These are phyloP conservation scores for Filosporella fistucella DNA, from an alignment of 495 filamentous ascomycete species.

Conservation along the genomic window DNA sequence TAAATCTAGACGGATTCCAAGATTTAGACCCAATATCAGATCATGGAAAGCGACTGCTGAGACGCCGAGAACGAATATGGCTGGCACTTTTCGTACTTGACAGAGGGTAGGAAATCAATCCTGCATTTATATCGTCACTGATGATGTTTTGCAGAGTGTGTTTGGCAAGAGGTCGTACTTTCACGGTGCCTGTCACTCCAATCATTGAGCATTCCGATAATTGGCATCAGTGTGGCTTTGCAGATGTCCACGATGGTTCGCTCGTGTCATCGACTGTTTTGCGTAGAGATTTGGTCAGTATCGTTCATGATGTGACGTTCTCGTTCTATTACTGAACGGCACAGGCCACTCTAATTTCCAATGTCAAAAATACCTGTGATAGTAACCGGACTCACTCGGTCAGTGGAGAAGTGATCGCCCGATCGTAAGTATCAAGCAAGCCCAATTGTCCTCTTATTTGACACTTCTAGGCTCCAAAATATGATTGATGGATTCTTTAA, in stretches of 20 bases:
- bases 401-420: constrained; percentile 48
- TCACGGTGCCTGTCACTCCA: constrained; percentile 59
- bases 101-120: constrained; percentile 46
- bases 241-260: constrained; percentile 63
- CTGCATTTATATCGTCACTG: background rate
- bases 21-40: constrained; percentile 57
- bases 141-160: constrained; percentile 48
- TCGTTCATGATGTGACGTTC: background rate
- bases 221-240: constrained; percentile 59
- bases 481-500: constrained; percentile 60
- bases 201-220: constrained; percentile 61
- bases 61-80: constrained; percentile 65
- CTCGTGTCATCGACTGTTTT: constrained; percentile 65
- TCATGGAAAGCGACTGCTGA: constrained; percentile 52
- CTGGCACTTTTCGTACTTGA: constrained; percentile 70
- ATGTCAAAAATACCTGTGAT: constrained; percentile 60
- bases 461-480: constrained; percentile 44
- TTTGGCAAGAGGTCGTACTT: constrained; percentile 62
- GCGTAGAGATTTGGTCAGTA: constrained; percentile 57
- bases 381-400: constrained; percentile 42
- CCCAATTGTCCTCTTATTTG: constrained; percentile 2
- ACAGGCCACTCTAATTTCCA: constrained; percentile 55
- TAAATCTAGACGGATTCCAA: constrained; percentile 63
- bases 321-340: background rate
- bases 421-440: constrained; percentile 39